Base-by-base conservation (phyloP, 805 yeast genomes). In the Metschnikowia continentalis region DNA sequence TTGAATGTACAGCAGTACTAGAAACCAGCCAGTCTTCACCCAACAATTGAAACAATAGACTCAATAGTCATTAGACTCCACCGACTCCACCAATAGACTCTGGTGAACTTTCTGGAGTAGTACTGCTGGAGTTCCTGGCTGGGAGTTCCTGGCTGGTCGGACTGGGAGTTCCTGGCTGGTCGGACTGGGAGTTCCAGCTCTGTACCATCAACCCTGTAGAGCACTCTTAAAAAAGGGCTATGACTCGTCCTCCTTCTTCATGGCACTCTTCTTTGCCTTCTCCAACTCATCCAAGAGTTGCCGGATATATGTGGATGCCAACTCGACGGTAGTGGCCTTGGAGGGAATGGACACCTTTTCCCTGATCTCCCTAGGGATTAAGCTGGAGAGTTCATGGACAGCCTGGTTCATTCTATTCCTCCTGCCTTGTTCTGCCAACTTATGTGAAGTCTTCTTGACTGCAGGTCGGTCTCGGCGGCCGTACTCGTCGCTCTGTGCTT, bases 361-460 rank as follows among this genome's bases (percentile, higher is more conserved):
- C 50, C 77, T 81, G 59, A 82, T 71, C 22, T 67, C 66, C 5
- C 83, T 80, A 0, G 96, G 95, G 20, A 92, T 77, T 54, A 90
- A 68, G 8, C 73, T 60, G 7, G 85, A 84, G 52, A 92, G 72
- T 40, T 88, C 96, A 41, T 81, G 82, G 32, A 92, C 83, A 0
- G 97, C 98, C 50, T 75, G 71, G 66, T 94, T 94, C 84, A 92
- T 86, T 55, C 99, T 76, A 66, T 92, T 91, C 59, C 99, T 79
- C 48, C 99, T 78, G 14, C 96, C 98, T 68, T 94, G 97, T 69
- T 92, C 99, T 0, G 99, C 98, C 14, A 89, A 77, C 65, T 92
- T 91, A 68, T 92, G 99, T 39, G 81, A 80, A 2, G 86, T 80
- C 60, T 85, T 83, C 64, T 86, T 85, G 6, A 36, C 47, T 30